Evolutionary conservation across 2,329 filamentous ascomycete species (phyloP).

Genomic region (Alternaria viburni): DNA sequence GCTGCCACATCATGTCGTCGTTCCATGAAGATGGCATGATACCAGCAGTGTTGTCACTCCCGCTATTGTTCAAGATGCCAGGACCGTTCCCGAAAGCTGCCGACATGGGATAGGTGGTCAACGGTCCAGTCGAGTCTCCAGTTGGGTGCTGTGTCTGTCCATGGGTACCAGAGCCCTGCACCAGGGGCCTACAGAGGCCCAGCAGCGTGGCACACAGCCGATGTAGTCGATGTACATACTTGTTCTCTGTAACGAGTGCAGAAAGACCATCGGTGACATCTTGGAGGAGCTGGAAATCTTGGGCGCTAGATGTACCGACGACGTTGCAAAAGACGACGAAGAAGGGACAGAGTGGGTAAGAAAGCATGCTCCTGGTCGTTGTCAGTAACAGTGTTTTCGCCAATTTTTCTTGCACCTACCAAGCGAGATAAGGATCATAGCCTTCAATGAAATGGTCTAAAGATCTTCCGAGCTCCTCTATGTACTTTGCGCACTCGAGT

Average conservation of each 20-base stretch:
- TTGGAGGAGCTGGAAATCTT: constrained; percentile 40
- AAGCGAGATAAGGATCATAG: constrained; percentile 39
- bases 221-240: constrained; percentile 36
- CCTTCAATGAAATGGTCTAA: constrained; percentile 39
- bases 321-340: constrained; percentile 48
- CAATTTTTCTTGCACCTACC: constrained; percentile 16
- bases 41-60: not conserved
- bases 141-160: not conserved
- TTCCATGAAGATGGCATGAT: constrained; percentile 34
- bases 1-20: constrained; percentile 44
- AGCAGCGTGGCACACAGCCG: constrained; percentile 38
- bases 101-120: not conserved
- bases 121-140: not conserved
- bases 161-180: constrained; percentile 7
- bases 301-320: constrained; percentile 40
- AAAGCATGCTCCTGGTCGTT: constrained; percentile 37
- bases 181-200: constrained; percentile 38
- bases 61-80: not conserved
- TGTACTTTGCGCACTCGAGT: constrained; percentile 36
- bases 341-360: constrained; percentile 43
- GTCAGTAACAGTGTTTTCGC: constrained; percentile 9
- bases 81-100: not conserved
- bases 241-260: constrained; percentile 37
- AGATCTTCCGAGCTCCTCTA: constrained; percentile 29
- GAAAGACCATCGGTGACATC: constrained; percentile 37